Conservation (phyloP, 2,329 filamentous ascomycete species). For the Fusarium sp. region DNA sequence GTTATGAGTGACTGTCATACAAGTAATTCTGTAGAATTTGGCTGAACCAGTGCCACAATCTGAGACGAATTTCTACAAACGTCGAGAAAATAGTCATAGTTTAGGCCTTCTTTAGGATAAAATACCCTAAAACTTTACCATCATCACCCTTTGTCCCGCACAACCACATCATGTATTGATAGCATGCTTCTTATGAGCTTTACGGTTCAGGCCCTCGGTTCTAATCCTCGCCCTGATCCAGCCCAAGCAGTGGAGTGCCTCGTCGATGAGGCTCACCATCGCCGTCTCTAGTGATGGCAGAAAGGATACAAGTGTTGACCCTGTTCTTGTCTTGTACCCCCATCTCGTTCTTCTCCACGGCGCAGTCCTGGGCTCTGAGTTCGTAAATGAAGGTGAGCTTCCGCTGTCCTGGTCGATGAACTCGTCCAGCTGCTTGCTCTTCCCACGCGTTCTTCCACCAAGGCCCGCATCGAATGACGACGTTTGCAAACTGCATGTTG, state of each 20-base stretch:
- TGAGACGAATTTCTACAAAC: background rate
- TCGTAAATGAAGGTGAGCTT: background rate
- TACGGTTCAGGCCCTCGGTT: too few relatives aligned
- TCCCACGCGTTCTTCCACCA: background rate
- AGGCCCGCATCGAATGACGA: background rate
- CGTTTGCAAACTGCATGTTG: background rate
- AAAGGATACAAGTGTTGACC: background rate
- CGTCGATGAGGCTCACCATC: background rate
- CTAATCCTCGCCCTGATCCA: too few relatives aligned
- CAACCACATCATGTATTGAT: too few relatives aligned
- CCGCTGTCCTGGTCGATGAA: background rate
- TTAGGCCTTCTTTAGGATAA: background rate
- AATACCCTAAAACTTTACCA: background rate
- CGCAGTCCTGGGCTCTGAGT: background rate
- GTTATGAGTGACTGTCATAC: too few relatives aligned
- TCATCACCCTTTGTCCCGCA: too few relatives aligned
- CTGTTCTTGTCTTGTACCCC: background rate
- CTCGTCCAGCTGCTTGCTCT: background rate
- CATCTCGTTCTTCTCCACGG: background rate
- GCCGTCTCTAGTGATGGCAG: background rate
- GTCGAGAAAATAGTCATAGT: background rate
- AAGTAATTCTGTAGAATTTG: too few relatives aligned
- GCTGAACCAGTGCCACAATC: background rate
- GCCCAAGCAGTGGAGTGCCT: too few relatives aligned
- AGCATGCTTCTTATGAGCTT: too few relatives aligned